Percentiles rank a stretch among this genome's conserved stretches.
phyloP scores from a whole-genome alignment of 768 basidiomycete genomes.

The Trametes punicea region DNA sequence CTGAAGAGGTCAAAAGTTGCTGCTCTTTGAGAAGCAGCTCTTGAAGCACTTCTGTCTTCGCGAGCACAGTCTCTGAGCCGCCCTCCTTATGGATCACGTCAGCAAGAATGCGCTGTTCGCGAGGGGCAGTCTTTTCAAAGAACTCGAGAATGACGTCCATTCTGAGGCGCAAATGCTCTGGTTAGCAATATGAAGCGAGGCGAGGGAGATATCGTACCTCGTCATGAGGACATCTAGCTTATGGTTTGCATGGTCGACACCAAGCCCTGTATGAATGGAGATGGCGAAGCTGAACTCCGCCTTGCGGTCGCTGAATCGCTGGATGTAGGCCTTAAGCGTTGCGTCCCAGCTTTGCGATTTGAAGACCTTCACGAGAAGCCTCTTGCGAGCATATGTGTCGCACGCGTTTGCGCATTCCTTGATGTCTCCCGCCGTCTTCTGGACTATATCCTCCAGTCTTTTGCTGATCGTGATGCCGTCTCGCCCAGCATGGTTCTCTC shows the following conservation, averaged over 20 bases:
- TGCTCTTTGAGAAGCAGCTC: neutral
- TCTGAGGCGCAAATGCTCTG: neutral
- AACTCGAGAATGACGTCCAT: conserved; percentile 35
- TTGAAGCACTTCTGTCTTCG: neutral
- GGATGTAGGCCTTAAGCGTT: conserved; percentile 23
- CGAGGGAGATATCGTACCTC: neutral
- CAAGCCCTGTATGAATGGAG: conserved; percentile 27
- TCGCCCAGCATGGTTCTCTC: conserved; percentile 24
- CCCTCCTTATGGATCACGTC: conserved; percentile 12
- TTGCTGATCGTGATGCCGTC: conserved; percentile 35
- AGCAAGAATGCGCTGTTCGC: conserved; percentile 37
- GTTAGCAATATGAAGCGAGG: neutral
- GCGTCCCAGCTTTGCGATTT: conserved; percentile 29
- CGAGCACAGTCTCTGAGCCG: conserved; percentile 10
- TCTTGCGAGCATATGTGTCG: conserved; percentile 33
- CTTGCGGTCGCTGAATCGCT: conserved; percentile 25
- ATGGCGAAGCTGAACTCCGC: conserved; percentile 31
- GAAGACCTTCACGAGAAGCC: conserved; percentile 29
- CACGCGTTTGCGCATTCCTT: conserved; percentile 32
- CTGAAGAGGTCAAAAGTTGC: neutral
- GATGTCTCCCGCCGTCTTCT: conserved; percentile 30
- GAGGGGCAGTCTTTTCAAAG: conserved; percentile 39
- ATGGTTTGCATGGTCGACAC: conserved; percentile 22
- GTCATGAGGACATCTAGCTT: conserved; percentile 17
- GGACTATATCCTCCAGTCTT: conserved; percentile 32